Evolutionary conservation across 495 filamentous ascomycete species (phyloP).

Genomic region (Trichocladium antarcticum): DNA sequence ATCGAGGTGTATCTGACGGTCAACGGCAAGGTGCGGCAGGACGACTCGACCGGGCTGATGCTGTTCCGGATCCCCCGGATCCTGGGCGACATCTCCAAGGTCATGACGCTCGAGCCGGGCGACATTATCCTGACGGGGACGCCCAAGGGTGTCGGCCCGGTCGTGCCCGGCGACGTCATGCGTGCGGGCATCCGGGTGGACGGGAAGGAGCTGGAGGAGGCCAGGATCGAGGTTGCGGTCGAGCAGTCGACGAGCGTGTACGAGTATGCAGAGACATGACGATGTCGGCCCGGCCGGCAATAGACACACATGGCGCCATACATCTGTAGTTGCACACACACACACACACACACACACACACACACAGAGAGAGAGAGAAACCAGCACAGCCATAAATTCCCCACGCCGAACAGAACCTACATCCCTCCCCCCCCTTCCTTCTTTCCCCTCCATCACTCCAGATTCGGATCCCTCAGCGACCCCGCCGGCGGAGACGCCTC

Average conservation of each 20-base stretch:
- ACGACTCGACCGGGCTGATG: slow-evolving; percentile 84
- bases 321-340: too few relatives aligned
- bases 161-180: slow-evolving; percentile 81
- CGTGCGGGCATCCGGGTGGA: slow-evolving; percentile 67
- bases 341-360: too few relatives aligned
- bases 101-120: slow-evolving; percentile 88
- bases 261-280: slow-evolving; percentile 52
- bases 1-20: slow-evolving; percentile 75
- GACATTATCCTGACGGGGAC: slow-evolving; percentile 92
- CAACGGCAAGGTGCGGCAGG: slow-evolving; percentile 60
- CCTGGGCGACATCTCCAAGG: slow-evolving; percentile 77
- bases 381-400: too few relatives aligned
- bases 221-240: slow-evolving; percentile 71
- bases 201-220: slow-evolving; percentile 79
- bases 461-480: slow-evolving; percentile 42
- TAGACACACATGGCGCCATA: too few relatives aligned
- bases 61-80: slow-evolving; percentile 79
- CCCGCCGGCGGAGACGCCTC: slow-evolving; percentile 40
- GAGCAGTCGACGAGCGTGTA: slow-evolving; percentile 51
- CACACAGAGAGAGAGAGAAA: too few relatives aligned
- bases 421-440: background rate
- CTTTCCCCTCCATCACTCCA: slow-evolving; percentile 21
- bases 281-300: too few relatives aligned
- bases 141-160: slow-evolving; percentile 87
- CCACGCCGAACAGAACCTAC: too few relatives aligned